These are phyloP conservation scores for Pleomassaria siparia DNA, from an alignment of 2,329 filamentous ascomycete genomes.

Conservation along the genomic window DNA sequence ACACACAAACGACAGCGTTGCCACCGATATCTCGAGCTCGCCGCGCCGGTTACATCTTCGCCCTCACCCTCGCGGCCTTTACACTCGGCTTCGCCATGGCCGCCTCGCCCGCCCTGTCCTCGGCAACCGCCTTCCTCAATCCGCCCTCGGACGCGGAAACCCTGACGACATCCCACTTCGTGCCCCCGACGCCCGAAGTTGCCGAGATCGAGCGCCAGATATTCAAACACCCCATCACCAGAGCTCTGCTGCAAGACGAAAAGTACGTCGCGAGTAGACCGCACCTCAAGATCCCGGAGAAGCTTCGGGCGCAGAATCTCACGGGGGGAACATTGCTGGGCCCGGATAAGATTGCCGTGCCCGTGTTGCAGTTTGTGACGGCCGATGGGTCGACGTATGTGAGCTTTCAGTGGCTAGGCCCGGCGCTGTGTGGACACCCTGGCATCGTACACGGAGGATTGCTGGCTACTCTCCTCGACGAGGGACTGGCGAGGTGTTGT, in stretches of 20 bases:
- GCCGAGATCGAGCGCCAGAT: slow-evolving; percentile 71
- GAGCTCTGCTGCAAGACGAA: slow-evolving; percentile 66
- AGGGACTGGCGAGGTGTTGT: slow-evolving; percentile 83
- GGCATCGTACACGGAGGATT: slow-evolving; percentile 89
- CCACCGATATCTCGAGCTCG: slow-evolving; percentile 27
- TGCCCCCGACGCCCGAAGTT: slow-evolving; percentile 54
- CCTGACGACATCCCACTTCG: slow-evolving; percentile 59
- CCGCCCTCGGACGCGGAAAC: slow-evolving; percentile 73
- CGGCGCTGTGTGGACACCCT: slow-evolving; percentile 82
- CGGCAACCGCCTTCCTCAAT: slow-evolving; percentile 52
- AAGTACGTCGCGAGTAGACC: slow-evolving; percentile 76
- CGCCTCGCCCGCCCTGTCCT: slow-evolving; percentile 54
- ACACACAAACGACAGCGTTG: slow-evolving; percentile 3
- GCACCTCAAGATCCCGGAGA: slow-evolving; percentile 78
- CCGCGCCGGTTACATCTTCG: slow-evolving; percentile 49
- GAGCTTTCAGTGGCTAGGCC: slow-evolving; percentile 74
- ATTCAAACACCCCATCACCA: slow-evolving; percentile 71
- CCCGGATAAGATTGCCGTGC: slow-evolving; percentile 73
- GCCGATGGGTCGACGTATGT: slow-evolving; percentile 58
- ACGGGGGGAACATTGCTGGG: slow-evolving; percentile 80
- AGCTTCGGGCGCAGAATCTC: slow-evolving; percentile 71
- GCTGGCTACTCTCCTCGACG: slow-evolving; percentile 89
- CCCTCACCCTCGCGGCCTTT: slow-evolving; percentile 51
- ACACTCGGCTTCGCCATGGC: slow-evolving; percentile 61
- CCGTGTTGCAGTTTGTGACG: slow-evolving; percentile 71